These are phyloP conservation scores for Pseudonitzschia multiseries DNA, from an alignment of 108 stramenopile species.

Conservation along the genomic window DNA sequence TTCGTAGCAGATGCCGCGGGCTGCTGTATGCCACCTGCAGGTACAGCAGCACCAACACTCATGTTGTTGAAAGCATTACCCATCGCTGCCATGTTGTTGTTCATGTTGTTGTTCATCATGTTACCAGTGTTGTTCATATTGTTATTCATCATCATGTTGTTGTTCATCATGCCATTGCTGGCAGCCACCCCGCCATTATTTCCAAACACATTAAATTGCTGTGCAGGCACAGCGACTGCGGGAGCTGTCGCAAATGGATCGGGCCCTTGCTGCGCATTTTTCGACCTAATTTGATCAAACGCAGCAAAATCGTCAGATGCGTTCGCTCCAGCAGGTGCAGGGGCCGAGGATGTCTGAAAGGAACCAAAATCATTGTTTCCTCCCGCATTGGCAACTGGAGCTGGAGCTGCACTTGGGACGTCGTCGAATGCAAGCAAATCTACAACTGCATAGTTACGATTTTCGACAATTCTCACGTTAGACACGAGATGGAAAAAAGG, in stretches of 20 bases:
- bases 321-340: slow-evolving; percentile 33
- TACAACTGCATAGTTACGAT: slow-evolving; percentile 31
- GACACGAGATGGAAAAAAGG: neutral
- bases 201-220: slow-evolving; percentile 70
- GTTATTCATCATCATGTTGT: slow-evolving; percentile 24
- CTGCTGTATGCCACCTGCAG: slow-evolving; percentile 27
- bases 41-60: slow-evolving; percentile 20
- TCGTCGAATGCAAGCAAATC: slow-evolving; percentile 75
- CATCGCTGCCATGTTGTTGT: slow-evolving; percentile 13
- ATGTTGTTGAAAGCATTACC: slow-evolving; percentile 38
- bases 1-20: neutral
- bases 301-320: slow-evolving; percentile 47
- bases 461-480: neutral
- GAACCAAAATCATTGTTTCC: slow-evolving; percentile 30
- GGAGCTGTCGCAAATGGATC: slow-evolving; percentile 41
- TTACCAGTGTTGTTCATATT: neutral
- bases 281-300: slow-evolving; percentile 35
- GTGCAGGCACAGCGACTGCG: slow-evolving; percentile 25
- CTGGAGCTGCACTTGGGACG: slow-evolving; percentile 29
- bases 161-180: slow-evolving; percentile 17
- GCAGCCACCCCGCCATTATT: slow-evolving; percentile 12
- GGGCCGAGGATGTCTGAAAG: slow-evolving; percentile 36
- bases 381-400: slow-evolving; percentile 27
- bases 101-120: slow-evolving; percentile 11
- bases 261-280: slow-evolving; percentile 20